These are phyloP conservation scores for Candida schatavii DNA, from an alignment of 805 yeast species.

Conservation along the genomic window DNA sequence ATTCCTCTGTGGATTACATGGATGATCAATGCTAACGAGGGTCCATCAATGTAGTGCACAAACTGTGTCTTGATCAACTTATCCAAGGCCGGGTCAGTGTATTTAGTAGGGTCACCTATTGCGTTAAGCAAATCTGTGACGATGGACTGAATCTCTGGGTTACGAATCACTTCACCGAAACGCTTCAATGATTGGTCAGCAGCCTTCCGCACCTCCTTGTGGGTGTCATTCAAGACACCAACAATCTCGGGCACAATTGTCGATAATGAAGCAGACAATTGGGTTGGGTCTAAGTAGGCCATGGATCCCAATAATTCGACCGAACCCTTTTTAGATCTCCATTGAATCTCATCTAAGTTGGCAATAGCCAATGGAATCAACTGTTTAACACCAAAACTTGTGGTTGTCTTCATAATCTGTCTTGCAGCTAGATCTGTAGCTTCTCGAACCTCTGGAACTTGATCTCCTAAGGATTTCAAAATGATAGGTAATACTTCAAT, in stretches of 20 bases:
- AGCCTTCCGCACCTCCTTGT: conserved; percentile 93
- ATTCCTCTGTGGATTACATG: conserved; percentile 95
- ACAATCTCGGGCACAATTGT: conserved; percentile 95
- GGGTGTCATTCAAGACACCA: conserved; percentile 90
- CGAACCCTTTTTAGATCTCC: conserved; percentile 97
- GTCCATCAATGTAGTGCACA: conserved; percentile 97
- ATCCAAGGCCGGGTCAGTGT: conserved; percentile 86
- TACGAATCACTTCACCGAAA: conserved; percentile 95
- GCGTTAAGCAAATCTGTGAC: conserved; percentile 88
- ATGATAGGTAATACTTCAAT: conserved; percentile 82
- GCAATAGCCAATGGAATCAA: conserved; percentile 88
- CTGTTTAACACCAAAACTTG: conserved; percentile 87
- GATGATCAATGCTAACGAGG: conserved; percentile 90
- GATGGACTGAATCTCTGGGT: conserved; percentile 91
- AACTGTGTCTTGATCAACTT: conserved; percentile 86
- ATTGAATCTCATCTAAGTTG: conserved; percentile 81
- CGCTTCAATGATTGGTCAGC: conserved; percentile 85
- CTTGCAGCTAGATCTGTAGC: conserved; percentile 88
- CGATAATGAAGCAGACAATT: conserved; percentile 83
- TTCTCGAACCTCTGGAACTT: conserved; percentile 77
- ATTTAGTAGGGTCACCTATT: conserved; percentile 90
- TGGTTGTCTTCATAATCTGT: conserved; percentile 84
- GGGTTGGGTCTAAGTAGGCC: conserved; percentile 97
- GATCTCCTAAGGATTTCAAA: conserved; percentile 80
- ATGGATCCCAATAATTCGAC: conserved; percentile 94